Percentiles rank a stretch among this genome's conserved stretches.
phyloP scores from a whole-genome alignment of 192 early-diverging fungal species.

The Umbelopsis sp. region DNA sequence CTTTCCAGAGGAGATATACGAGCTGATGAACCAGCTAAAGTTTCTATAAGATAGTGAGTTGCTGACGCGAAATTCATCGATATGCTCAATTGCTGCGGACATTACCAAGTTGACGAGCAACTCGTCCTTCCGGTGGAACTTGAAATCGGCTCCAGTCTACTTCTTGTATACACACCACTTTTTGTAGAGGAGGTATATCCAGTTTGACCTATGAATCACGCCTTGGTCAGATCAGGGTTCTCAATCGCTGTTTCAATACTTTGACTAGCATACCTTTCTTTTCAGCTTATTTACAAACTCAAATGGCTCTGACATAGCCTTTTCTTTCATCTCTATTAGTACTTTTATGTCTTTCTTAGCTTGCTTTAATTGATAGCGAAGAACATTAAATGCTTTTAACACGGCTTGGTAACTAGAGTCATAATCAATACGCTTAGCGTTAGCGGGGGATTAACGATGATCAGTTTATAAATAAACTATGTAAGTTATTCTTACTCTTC shows the following conservation, averaged over 20 bases:
- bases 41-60: background rate
- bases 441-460: background rate
- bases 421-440: background rate
- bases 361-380: slow-evolving; percentile 42
- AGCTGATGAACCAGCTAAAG: background rate
- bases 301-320: slow-evolving; percentile 44
- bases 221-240: too few species aligned
- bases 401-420: slow-evolving; percentile 34
- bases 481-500: background rate
- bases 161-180: slow-evolving; percentile 32
- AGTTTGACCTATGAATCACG: background rate
- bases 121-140: slow-evolving; percentile 29
- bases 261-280: slow-evolving; percentile 32
- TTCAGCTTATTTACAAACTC: slow-evolving; percentile 43
- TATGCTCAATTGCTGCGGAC: background rate
- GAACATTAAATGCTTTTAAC: slow-evolving; percentile 23
- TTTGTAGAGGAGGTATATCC: slow-evolving; percentile 29
- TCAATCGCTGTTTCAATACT: too few species aligned
- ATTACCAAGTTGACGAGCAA: slow-evolving; percentile 32
- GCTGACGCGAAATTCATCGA: background rate
- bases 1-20: background rate
- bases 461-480: background rate
- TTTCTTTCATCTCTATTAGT: slow-evolving; percentile 43
- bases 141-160: slow-evolving; percentile 38
- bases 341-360: slow-evolving; percentile 43